Conservation (phyloP, 352 stramenopile genomes). For the Pythium dissotocum region DNA sequence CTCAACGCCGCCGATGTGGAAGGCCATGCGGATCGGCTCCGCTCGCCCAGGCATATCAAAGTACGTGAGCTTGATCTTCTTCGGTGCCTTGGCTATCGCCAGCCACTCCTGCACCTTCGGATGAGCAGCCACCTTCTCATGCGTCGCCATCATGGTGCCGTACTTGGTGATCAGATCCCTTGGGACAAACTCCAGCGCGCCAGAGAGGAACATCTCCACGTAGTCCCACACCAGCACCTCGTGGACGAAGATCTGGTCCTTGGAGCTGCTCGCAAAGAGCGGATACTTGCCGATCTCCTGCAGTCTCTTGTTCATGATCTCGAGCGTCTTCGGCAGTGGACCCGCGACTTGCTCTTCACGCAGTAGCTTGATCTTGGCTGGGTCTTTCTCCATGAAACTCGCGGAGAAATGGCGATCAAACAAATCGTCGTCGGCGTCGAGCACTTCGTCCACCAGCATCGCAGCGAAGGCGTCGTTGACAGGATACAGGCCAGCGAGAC, state of each 20-base stretch:
- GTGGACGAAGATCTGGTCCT: slow-evolving; percentile 19
- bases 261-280: not conserved
- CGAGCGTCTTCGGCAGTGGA: slow-evolving; percentile 5
- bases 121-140: not conserved
- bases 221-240: slow-evolving; percentile 20
- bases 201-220: slow-evolving; percentile 2
- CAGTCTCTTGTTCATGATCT: slow-evolving; percentile 11
- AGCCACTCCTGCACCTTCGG: not conserved
- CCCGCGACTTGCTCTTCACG: slow-evolving; percentile 15
- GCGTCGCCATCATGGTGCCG: not conserved
- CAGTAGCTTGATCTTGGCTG: slow-evolving; percentile 20
- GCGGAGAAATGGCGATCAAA: slow-evolving; percentile 3
- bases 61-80: slow-evolving; percentile 34
- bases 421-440: slow-evolving; percentile 30
- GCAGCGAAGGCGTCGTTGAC: slow-evolving; percentile 18
- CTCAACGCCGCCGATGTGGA: too few relatives aligned
- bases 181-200: slow-evolving; percentile 26
- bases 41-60: slow-evolving; percentile 35
- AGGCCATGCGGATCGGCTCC: slow-evolving; percentile 19
- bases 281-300: not conserved
- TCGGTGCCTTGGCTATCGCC: not conserved
- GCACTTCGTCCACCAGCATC: slow-evolving; percentile 32
- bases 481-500: slow-evolving; percentile 40
- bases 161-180: slow-evolving; percentile 20
- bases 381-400: slow-evolving; percentile 5